Base-by-base conservation (phyloP, 441 rosid genomes). In the Gossypium schwendimanii region DNA sequence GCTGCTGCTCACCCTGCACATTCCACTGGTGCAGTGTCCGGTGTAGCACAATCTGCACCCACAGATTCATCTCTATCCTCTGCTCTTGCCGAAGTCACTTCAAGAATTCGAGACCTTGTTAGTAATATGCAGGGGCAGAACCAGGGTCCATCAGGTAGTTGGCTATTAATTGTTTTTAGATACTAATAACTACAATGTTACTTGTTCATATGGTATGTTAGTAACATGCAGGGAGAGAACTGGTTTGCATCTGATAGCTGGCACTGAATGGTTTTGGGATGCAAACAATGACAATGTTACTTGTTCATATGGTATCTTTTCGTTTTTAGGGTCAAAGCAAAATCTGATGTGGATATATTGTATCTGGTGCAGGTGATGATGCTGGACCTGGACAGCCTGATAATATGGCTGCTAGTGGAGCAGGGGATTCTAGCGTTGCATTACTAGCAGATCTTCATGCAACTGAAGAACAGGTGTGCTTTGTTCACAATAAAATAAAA, bases 71-170 rank as follows among this genome's bases (percentile, higher is more conserved):
- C 84, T 15, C 14, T 82, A 8, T 73, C 89, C 10, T 77, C 87
- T 76, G 24, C 75, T 47, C 7, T 83, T 12, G 75, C 84, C 21
- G 87, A 85, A 74, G 50, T 88, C 49, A 85, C 80, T 79, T 84
- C 91, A 33, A 84, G 65, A 45, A 20, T 92, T 31, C 83, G 91
- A 75, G 81, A 77, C 68, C 33, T 81, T 21, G 80, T 70, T 59
- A 81, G 81, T 67, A 82, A 77, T 77, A 76, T 75, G 75, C 89
- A 78, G 73, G 92, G 85, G 77, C 83, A 80, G 75, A 84, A 59
- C 81, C 88, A 61, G 82, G 73, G 50, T 74, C 79, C 83, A 54
- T 68, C 91, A 26, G 93, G 97, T 91, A 76, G 68, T 59, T 82
- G 60, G 69, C 39, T 73, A 62, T 47, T 74, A 67, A 63, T 68